Base-by-base conservation (phyloP, 768 basidiomycete species). In the Boletus tomentosulus region DNA sequence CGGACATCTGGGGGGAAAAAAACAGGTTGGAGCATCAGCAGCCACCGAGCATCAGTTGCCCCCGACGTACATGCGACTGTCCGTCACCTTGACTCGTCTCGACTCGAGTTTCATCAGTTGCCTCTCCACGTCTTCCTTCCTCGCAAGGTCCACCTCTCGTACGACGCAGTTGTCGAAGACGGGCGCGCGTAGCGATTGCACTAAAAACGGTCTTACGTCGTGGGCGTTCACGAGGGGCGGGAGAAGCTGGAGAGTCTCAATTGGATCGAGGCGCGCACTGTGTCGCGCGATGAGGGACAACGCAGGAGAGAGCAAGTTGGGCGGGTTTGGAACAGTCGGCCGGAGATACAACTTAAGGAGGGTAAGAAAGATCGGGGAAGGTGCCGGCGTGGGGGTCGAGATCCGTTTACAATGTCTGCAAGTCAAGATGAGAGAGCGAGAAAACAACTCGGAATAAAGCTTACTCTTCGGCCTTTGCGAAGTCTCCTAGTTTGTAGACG, bases 161-260 rank as follows among this genome's bases (percentile, higher is more conserved):
- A 90, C 69, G 16, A 95, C 84, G 34, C 77, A 75, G 0, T 79
- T 80, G 59, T 93, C 87, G 60, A 86, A 86, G 42, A 85, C 69
- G 16, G 84, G 85, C 37, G 78, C 76, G 58, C 88, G 77, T 53
- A 86, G 68, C 56, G 84, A 78, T 64, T 89, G 86, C 9, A 84
- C 69, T 41, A 98, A 74, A 73, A 97, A 98, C 10, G 78, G 75
- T 31, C 81, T 77, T 16, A 98, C 82, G 54, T 94, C 87, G 48
- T 85, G 73, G 33, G 96, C 84, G 0, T 88, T 86, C 33, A 98
- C 89, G 1, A 98, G 78, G 0, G 97, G 94, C 8, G 97, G 96
- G 0, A 98, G 76, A 12, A 98, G 78, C 49, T 92, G 80, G 8
- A 99, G 76, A 0, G 91, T 89, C 64, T 92, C 85, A 3, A 86